Evolutionary conservation across 768 basidiomycete genomes (phyloP), one percentile per base, ranked within the genome.

Genomic region (Clavaria fumosa): DNA sequence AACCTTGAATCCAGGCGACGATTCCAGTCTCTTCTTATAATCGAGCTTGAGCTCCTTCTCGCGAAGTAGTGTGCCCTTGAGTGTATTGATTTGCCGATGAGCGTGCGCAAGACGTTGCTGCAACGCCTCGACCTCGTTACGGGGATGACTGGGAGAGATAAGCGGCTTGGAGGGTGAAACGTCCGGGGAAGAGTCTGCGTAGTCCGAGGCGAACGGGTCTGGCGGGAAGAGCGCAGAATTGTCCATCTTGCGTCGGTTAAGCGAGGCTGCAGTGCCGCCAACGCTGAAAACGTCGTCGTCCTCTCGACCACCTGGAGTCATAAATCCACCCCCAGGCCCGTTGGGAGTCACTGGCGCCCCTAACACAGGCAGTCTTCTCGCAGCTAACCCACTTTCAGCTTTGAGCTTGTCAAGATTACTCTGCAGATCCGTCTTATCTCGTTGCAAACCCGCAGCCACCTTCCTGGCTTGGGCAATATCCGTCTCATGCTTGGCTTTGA

Each of bases 401-500:
- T 82, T 85, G 51, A 85, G 54, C 3, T 66, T 62, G 48, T 95
- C 89, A 18, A 96, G 61, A 3, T 72, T 63, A 43, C 77, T 72
- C 52, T 91, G 83, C 27, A 99, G 63, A 47, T 99, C 93, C 19
- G 75, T 78, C 62, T 91, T 93, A 55, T 99, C 95, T 44, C 93
- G 72, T 47, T 80, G 76, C 18, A 96, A 66, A 18, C 82, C 78
- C 1, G 91, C 91, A 1, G 82, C 76, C 38, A 80, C 73, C 56
- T 85, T 85, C 33, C 90, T 71, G 47, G 86, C 83, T 43, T 84
- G 80, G 3, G 93, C 95, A 41, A 96, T 71, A 44, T 95, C 89
- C 10, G 89, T 88, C 59, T 97, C 93, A 51, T 96, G 90, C 54
- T 89, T 91, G 37, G 72, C 69, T 52, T 83, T 86, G 53, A 88